Percentiles rank a stretch among this genome's conserved stretches.
phyloP scores from a whole-genome alignment of 306 rosid species.

The Lathyrus aphaca region DNA sequence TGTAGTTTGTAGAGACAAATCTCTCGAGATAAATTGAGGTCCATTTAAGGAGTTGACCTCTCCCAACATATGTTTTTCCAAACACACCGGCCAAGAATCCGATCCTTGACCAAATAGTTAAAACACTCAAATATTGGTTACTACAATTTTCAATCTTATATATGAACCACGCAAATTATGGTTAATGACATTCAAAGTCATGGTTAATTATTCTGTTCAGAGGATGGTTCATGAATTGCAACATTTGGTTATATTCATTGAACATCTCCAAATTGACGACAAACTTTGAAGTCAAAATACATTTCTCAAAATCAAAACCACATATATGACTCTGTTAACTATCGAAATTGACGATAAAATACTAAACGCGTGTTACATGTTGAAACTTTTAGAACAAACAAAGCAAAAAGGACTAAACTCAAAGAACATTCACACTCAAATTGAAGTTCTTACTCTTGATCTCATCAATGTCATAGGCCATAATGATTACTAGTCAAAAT shows the following conservation, averaged over 20 bases:
- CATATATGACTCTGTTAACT: too few relatives aligned
- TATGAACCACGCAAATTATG: background rate
- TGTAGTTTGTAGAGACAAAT: background rate
- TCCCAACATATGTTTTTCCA: background rate
- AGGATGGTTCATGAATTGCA: background rate
- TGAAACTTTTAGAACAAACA: background rate
- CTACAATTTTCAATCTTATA: too few relatives aligned
- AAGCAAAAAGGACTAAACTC: background rate
- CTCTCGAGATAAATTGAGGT: background rate
- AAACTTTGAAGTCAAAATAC: too few relatives aligned
- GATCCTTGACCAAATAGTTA: background rate
- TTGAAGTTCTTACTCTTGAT: conserved; percentile 66
- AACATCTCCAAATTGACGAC: background rate
- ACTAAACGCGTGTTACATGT: background rate
- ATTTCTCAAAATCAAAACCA: too few relatives aligned
- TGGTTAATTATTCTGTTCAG: background rate
- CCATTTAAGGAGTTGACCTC: background rate
- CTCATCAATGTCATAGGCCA: conserved; percentile 77
- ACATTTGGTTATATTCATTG: background rate
- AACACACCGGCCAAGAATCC: background rate
- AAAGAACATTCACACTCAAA: background rate
- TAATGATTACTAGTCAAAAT: conserved; percentile 36
- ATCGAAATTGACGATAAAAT: background rate
- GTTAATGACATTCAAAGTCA: background rate
- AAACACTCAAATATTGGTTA: too few relatives aligned